A percentile compares a stretch with the other conserved stretches of the same genome.
Evolutionary conservation across 192 early-diverging fungal species (phyloP).

Genomic region (Coemansia sp.): DNA sequence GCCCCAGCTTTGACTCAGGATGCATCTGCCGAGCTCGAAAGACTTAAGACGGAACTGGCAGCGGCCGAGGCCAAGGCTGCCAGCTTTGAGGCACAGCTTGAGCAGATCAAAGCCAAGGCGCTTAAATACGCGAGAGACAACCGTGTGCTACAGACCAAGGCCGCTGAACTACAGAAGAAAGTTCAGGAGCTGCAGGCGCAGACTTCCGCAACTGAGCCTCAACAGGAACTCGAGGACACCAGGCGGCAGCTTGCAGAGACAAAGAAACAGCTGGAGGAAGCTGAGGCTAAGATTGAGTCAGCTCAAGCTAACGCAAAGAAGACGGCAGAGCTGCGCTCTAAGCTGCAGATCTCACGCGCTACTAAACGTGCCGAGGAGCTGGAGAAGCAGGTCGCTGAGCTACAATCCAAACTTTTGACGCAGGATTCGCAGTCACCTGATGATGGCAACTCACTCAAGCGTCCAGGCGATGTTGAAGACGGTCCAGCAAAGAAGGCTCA

Average conservation of each 20-base stretch:
- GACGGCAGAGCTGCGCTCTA: conserved; percentile 50
- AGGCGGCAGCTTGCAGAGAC: conserved; percentile 33
- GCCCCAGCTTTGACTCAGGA: conserved; percentile 3
- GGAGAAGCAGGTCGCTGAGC: conserved; percentile 34
- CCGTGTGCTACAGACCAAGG: conserved; percentile 35
- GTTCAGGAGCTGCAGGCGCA: conserved; percentile 13
- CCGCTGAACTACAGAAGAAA: conserved; percentile 30
- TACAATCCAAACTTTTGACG: conserved; percentile 23
- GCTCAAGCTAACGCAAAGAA: conserved; percentile 37
- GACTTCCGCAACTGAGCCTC: background rate
- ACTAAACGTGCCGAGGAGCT: conserved; percentile 51
- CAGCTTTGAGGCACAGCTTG: conserved; percentile 35
- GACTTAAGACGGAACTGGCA: conserved; percentile 58
- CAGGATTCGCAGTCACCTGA: conserved; percentile 2
- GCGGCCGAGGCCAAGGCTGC: conserved; percentile 40
- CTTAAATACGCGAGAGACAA: conserved; percentile 43
- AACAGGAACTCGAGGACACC: conserved; percentile 16
- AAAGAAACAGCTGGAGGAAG: conserved; percentile 42
- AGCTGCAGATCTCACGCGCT: conserved; percentile 49
- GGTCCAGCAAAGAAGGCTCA: conserved; percentile 47
- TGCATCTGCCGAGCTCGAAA: conserved; percentile 26
- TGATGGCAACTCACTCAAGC: conserved; percentile 25
- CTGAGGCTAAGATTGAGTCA: conserved; percentile 42
- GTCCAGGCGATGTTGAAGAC: conserved; percentile 24
- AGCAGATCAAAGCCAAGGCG: conserved; percentile 41